Evolutionary conservation across 2,329 filamentous ascomycete genomes (phyloP).

Genomic region (Aureobasidium zeae): DNA sequence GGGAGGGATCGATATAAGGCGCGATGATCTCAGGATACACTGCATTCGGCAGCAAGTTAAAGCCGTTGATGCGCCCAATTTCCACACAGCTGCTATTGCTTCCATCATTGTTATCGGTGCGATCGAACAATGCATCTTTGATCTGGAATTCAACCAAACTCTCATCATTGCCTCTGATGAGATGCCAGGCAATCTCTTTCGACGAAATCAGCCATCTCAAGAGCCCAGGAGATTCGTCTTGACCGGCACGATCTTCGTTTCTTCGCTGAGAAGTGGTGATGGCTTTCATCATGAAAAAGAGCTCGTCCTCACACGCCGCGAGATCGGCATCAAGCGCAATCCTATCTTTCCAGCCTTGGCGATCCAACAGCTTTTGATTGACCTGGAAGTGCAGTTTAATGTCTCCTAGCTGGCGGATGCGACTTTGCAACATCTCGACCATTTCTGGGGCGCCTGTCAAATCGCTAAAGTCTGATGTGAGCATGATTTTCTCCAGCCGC

Average conservation of each 20-base stretch:
- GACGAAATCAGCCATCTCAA: slow-evolving; percentile 91
- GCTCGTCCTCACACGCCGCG: slow-evolving; percentile 81
- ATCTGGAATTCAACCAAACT: slow-evolving; percentile 90
- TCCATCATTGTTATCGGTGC: slow-evolving; percentile 92
- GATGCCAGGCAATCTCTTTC: slow-evolving; percentile 92
- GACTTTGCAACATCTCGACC: slow-evolving; percentile 82
- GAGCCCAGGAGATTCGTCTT: slow-evolving; percentile 58
- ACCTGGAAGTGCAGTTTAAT: slow-evolving; percentile 96
- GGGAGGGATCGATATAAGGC: slow-evolving; percentile 65
- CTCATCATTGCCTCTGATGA: slow-evolving; percentile 77
- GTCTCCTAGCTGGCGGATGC: slow-evolving; percentile 86
- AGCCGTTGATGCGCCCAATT: slow-evolving; percentile 75
- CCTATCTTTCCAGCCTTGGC: slow-evolving; percentile 83
- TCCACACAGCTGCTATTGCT: slow-evolving; percentile 91
- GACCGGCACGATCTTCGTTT: slow-evolving; percentile 57
- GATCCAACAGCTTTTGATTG: slow-evolving; percentile 77
- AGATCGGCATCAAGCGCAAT: slow-evolving; percentile 83
- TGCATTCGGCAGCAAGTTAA: slow-evolving; percentile 83
- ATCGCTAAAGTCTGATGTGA: slow-evolving; percentile 97
- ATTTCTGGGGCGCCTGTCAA: slow-evolving; percentile 86
- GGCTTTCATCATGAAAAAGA: slow-evolving; percentile 99
- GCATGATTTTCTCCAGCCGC: slow-evolving; percentile 94
- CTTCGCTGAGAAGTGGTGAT: slow-evolving; percentile 94
- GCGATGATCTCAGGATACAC: slow-evolving; percentile 94
- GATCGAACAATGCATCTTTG: slow-evolving; percentile 81